Conservation (phyloP, 257 asterid species). For the Pogostemon cablin region DNA sequence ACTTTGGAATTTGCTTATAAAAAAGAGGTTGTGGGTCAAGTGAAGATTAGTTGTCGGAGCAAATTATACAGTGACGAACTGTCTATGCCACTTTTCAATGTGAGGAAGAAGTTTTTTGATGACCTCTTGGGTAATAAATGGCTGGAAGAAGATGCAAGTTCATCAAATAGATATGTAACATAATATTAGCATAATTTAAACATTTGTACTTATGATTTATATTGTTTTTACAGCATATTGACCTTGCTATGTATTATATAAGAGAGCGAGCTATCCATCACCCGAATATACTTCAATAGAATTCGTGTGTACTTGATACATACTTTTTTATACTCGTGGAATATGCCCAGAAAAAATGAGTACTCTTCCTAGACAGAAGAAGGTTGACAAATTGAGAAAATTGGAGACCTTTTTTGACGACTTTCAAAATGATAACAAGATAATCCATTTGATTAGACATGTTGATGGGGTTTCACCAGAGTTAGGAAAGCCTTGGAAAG, state of each 20-base stretch:
- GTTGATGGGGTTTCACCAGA: background rate
- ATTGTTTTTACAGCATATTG: background rate
- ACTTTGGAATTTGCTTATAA: no score
- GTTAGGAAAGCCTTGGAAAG: background rate
- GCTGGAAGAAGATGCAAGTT: background rate
- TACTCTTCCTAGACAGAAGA: background rate
- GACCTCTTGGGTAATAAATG: background rate
- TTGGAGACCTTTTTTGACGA: no score
- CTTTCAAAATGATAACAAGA: no score
- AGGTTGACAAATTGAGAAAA: background rate
- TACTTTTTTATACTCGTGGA: background rate
- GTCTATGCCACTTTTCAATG: background rate
- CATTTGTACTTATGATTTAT: background rate
- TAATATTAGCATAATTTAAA: background rate
- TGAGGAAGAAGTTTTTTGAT: background rate
- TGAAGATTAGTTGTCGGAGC: no score
- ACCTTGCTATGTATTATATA: background rate
- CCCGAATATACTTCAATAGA: background rate
- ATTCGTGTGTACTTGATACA: background rate
- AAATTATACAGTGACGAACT: background rate
- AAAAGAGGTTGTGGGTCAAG: no score
- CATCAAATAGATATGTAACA: background rate
- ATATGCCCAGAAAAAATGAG: background rate
- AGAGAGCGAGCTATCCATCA: background rate
- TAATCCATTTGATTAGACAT: no score